Conservation (phyloP, 495 filamentous ascomycete genomes). For the Glonium stellatum region DNA sequence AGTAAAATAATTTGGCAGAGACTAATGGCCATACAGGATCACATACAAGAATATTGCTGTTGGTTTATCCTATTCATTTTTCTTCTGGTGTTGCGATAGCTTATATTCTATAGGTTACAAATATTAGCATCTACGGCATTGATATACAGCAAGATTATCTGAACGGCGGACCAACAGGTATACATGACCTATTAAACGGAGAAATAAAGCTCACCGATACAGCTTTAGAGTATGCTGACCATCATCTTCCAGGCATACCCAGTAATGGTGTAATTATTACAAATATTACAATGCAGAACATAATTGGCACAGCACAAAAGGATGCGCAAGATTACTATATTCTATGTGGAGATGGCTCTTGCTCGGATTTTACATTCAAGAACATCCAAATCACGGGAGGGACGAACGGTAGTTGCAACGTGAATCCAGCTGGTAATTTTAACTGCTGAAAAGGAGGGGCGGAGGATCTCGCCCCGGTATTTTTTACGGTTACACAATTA, state of each 20-base stretch:
- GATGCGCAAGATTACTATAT: constrained; percentile 42
- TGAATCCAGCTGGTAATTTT: constrained; percentile 17
- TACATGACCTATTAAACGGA: no score
- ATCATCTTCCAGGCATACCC: no score
- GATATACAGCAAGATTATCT: constrained; percentile 46
- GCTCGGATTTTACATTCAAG: constrained; percentile 40
- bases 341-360: constrained; percentile 44
- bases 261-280: constrained; percentile 42
- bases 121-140: constrained; percentile 44
- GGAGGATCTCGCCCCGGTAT: no score
- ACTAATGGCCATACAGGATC: background rate
- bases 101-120: constrained; percentile 37
- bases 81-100: no score
- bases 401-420: constrained; percentile 39
- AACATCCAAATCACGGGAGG: constrained; percentile 40
- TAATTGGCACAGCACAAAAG: constrained; percentile 39
- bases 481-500: no score
- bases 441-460: constrained; percentile 11
- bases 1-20: background rate
- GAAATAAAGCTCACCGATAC: no score
- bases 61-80: no score
- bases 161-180: constrained; percentile 46
- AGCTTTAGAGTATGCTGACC: no score
- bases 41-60: background rate
- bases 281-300: constrained; percentile 38